A percentile compares a stretch with the other conserved stretches of the same genome.
These are phyloP conservation scores for Aureobasidium sp. DNA, from an alignment of 2,329 filamentous ascomycete genomes.

Conservation along the genomic window DNA sequence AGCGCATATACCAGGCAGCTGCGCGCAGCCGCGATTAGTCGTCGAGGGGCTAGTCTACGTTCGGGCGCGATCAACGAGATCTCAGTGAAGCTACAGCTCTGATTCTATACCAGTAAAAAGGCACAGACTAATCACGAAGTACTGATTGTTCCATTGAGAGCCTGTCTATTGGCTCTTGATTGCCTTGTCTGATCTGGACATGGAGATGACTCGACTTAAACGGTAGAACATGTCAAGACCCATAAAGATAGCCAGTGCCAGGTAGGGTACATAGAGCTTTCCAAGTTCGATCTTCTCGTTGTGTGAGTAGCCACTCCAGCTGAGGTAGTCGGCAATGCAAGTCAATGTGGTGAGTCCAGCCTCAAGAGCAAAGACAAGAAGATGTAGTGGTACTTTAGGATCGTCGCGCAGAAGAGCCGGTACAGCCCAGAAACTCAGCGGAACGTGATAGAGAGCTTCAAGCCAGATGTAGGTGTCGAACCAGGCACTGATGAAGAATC, in stretches of 20 bases:
- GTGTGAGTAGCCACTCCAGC: conserved; percentile 41
- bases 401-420: conserved; percentile 45
- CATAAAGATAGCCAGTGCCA: conserved; percentile 44
- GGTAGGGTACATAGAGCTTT: conserved; percentile 49
- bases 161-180: neutral
- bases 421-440: conserved; percentile 52
- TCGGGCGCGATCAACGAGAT: neutral
- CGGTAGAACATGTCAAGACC: conserved; percentile 32
- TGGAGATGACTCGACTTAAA: conserved; percentile 14
- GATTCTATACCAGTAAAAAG: neutral
- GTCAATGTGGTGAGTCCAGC: conserved; percentile 53
- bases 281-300: conserved; percentile 42
- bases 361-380: conserved; percentile 52
- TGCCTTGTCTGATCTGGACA: neutral
- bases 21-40: conserved; percentile 2
- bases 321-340: conserved; percentile 53
- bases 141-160: neutral
- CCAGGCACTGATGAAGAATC: conserved; percentile 34
- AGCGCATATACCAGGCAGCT: neutral
- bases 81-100: neutral
- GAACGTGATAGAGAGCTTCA: conserved; percentile 53
- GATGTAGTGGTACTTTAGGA: conserved; percentile 48
- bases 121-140: neutral
- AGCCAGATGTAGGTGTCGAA: conserved; percentile 50
- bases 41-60: neutral